A percentile compares a stretch with the other conserved stretches of the same genome.
phyloP scores from a whole-genome alignment of 164 flowering plant genomes.

The Tinospora cordifolia region DNA sequence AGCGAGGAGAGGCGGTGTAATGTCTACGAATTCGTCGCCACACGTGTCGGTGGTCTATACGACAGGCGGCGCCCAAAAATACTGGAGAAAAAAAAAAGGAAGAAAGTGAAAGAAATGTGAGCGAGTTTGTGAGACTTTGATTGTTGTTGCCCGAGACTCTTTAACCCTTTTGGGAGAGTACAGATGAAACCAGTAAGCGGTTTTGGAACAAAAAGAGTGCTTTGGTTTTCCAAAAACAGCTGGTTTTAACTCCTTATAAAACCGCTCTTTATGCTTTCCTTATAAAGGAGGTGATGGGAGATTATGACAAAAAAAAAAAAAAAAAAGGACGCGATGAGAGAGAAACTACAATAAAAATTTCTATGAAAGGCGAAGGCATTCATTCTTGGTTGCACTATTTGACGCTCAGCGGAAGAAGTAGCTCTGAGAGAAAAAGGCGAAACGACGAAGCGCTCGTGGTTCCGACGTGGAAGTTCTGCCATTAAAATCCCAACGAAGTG shows the following conservation, averaged over 20 bases:
- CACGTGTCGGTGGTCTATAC: slow-evolving; percentile 42
- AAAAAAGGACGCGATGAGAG: no score
- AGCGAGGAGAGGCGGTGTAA: not conserved
- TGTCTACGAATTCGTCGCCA: slow-evolving; percentile 10
- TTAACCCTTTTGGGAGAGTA: no score
- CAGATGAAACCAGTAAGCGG: not conserved
- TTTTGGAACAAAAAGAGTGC: not conserved
- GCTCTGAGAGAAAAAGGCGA: not conserved
- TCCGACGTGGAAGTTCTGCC: not conserved
- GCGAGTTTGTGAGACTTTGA: no score
- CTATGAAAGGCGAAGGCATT: not conserved
- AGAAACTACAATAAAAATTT: no score
- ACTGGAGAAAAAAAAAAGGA: not conserved
- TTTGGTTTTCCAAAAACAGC: not conserved
- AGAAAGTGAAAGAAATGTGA: no score
- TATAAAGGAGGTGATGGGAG: slow-evolving; percentile 8
- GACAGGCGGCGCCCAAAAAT: slow-evolving; percentile 22
- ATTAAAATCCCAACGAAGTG: not conserved
- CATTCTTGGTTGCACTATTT: not conserved
- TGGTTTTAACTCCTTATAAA: not conserved
- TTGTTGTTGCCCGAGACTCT: no score
- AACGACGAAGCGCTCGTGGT: not conserved
- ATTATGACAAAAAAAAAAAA: no score
- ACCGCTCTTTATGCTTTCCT: not conserved
- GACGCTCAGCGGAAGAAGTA: not conserved